Percentiles rank a stretch among this genome's conserved stretches.
phyloP scores from a whole-genome alignment of 2,329 filamentous ascomycete species.

The Stenocarpella maydis region DNA sequence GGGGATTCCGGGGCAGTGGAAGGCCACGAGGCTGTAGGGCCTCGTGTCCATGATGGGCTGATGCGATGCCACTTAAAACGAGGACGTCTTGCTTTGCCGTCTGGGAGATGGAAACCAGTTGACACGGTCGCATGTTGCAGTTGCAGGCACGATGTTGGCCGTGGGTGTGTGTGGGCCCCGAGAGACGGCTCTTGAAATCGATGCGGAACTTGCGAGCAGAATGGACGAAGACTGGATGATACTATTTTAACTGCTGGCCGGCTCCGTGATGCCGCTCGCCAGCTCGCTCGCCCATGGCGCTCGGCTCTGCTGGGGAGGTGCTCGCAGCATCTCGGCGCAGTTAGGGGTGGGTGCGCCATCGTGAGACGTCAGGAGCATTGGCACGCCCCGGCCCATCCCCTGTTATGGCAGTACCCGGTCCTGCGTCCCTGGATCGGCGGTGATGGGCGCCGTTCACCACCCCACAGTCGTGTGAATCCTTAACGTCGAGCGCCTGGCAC shows the following conservation, averaged over 20 bases:
- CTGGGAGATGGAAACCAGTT: not conserved
- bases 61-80: conserved; percentile 11
- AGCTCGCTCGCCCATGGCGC: not conserved
- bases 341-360: conserved; percentile 8
- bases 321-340: conserved; percentile 15
- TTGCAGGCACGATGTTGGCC: not conserved
- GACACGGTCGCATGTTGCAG: conserved; percentile 21
- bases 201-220: conserved; percentile 13
- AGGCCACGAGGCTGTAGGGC: not conserved
- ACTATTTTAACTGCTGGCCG: conserved; percentile 4
- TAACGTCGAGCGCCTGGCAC: conserved; percentile 7
- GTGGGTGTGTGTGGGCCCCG: conserved; percentile 11
- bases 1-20: not conserved
- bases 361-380: conserved; percentile 32
- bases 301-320: not conserved
- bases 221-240: conserved; percentile 16
- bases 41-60: not conserved
- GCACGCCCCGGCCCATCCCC: conserved; percentile 27
- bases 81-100: not conserved
- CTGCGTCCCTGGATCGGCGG: conserved; percentile 7
- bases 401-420: conserved; percentile 24
- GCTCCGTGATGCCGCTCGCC: not conserved
- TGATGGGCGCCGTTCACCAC: not conserved
- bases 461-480: conserved; percentile 13
- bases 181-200: conserved; percentile 17